These are phyloP conservation scores for Astrephomene gubernaculifera DNA, from an alignment of 139 green algal genomes.

Conservation along the genomic window DNA sequence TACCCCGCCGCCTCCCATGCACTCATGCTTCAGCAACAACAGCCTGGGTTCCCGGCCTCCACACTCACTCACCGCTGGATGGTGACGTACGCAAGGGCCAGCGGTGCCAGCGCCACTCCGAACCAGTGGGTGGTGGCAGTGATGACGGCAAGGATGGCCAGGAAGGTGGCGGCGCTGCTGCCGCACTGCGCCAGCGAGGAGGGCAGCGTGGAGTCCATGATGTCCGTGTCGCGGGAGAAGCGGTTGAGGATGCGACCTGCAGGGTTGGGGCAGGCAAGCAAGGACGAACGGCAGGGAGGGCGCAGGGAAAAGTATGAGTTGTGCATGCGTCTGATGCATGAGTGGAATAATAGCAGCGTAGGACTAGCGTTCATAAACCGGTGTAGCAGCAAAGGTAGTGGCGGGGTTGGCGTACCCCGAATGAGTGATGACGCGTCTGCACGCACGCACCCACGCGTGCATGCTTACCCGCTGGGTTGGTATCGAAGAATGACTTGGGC, in stretches of 20 bases:
- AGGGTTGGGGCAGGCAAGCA: neutral
- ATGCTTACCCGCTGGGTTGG: slow-evolving; percentile 78
- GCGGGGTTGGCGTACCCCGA: too few species aligned
- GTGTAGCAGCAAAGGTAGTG: too few species aligned
- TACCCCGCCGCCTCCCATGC: neutral
- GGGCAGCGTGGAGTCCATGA: slow-evolving; percentile 47
- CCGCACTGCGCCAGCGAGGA: slow-evolving; percentile 55
- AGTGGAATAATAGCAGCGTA: too few species aligned
- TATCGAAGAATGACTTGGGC: slow-evolving; percentile 95
- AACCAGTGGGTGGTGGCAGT: slow-evolving; percentile 73
- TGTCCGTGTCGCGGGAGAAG: slow-evolving; percentile 20
- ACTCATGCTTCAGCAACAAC: too few species aligned
- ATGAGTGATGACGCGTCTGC: too few species aligned
- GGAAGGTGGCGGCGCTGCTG: slow-evolving; percentile 60
- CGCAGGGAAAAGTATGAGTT: too few species aligned
- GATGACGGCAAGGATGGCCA: slow-evolving; percentile 83
- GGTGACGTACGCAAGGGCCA: slow-evolving; percentile 83
- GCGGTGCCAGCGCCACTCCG: slow-evolving; percentile 66
- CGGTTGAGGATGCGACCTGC: slow-evolving; percentile 69
- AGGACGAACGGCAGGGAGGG: too few species aligned
- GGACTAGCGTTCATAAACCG: too few species aligned
- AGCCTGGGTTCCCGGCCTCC: too few species aligned
- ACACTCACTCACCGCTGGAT: slow-evolving; percentile 58
- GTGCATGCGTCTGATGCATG: too few species aligned
- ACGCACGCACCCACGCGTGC: too few species aligned